Conservation (phyloP, 768 basidiomycete genomes). For the Lactarius sp. region DNA sequence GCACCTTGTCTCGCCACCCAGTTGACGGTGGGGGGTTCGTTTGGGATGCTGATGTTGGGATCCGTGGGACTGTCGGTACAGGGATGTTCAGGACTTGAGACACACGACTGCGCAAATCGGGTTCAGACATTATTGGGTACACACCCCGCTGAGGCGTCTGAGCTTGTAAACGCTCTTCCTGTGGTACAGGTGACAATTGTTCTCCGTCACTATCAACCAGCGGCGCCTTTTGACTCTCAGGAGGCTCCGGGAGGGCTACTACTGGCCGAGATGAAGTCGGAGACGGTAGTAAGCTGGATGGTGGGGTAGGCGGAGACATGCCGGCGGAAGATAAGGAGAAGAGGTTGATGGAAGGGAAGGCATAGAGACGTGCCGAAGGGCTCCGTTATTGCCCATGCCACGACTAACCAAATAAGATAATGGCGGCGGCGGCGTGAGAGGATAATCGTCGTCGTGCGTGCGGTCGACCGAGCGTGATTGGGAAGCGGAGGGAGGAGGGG, state of each 20-base stretch:
- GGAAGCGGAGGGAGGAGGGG: conserved; percentile 30
- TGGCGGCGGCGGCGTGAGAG: conserved; percentile 86
- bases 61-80: conserved; percentile 27
- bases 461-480: conserved; percentile 40
- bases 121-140: conserved; percentile 55
- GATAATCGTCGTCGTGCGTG: conserved; percentile 57
- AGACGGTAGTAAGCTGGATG: conserved; percentile 70
- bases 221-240: conserved; percentile 40
- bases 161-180: conserved; percentile 18
- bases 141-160: conserved; percentile 31
- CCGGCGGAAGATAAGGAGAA: conserved; percentile 54
- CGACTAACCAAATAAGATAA: conserved; percentile 76
- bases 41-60: conserved; percentile 11
- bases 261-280: conserved; percentile 66
- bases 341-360: conserved; percentile 59
- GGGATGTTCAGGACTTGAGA: conserved; percentile 25
- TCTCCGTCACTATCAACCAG: conserved; percentile 43
- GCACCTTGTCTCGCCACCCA: conserved; percentile 60
- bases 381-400: conserved; percentile 50
- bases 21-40: conserved; percentile 8
- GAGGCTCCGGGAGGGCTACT: conserved; percentile 47
- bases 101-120: conserved; percentile 51
- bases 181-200: conserved; percentile 23
- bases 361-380: conserved; percentile 60
- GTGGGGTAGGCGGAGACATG: conserved; percentile 70